Conservation (phyloP, 441 rosid genomes). For the Croton laevigatus region DNA sequence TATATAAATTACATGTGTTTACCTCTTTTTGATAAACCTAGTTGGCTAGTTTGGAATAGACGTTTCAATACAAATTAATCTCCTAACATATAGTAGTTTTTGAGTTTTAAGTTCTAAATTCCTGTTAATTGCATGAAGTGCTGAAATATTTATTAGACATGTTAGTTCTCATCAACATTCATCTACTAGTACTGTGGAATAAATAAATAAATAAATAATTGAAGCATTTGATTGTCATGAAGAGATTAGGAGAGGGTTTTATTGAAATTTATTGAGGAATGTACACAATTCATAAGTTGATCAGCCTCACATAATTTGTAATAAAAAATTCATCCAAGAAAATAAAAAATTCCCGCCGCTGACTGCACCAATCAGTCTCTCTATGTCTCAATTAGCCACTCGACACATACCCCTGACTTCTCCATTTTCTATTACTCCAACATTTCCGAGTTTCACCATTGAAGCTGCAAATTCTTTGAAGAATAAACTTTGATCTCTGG, state of each 20-base stretch:
- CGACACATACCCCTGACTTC: constrained; percentile 57
- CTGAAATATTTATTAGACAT: background rate
- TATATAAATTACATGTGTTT: background rate
- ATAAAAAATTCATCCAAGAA: background rate
- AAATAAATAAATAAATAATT: background rate
- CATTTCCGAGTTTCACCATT: constrained; percentile 70
- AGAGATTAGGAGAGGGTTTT: background rate
- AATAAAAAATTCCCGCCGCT: background rate
- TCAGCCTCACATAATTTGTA: background rate
- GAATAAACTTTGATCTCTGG: constrained; percentile 56
- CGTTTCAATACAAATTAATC: background rate
- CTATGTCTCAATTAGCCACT: constrained; percentile 33
- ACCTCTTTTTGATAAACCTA: background rate
- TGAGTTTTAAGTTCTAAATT: background rate
- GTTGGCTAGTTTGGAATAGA: background rate
- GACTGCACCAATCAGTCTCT: background rate
- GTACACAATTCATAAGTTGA: background rate
- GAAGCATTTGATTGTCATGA: background rate
- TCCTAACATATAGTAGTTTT: background rate
- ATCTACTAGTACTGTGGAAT: background rate
- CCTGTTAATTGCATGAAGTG: constrained; percentile 1
- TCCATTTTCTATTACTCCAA: constrained; percentile 54
- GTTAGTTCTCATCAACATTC: background rate
- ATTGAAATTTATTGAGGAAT: constrained; percentile 2
- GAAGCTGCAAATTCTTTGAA: constrained; percentile 62